Evolutionary conservation across 257 asterid species (phyloP).

Genomic region (Ocimum tenuiflorum): DNA sequence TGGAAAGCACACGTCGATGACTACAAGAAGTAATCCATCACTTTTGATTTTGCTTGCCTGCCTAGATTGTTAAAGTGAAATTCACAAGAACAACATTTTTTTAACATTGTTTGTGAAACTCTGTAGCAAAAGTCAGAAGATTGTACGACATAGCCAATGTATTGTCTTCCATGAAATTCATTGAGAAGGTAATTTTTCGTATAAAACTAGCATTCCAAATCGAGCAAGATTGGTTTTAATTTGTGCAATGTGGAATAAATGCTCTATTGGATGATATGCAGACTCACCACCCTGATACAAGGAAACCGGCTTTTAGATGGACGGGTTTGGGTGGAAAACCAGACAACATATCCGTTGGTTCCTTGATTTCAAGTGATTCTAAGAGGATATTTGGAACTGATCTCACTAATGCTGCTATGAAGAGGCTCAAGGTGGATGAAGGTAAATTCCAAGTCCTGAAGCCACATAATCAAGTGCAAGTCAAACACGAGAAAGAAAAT

Average conservation of each 20-base stretch:
- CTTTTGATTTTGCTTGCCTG: neutral
- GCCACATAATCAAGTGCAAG: slow-evolving; percentile 29
- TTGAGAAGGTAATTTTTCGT: slow-evolving; percentile 61
- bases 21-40: slow-evolving; percentile 62
- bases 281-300: slow-evolving; percentile 88
- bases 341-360: slow-evolving; percentile 26
- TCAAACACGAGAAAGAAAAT: slow-evolving; percentile 50
- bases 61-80: neutral
- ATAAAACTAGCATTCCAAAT: neutral
- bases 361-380: slow-evolving; percentile 28
- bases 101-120: slow-evolving; percentile 11
- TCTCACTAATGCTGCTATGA: slow-evolving; percentile 50
- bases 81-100: neutral
- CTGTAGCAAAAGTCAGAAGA: slow-evolving; percentile 91
- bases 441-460: slow-evolving; percentile 18
- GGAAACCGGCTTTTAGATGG: slow-evolving; percentile 97
- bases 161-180: slow-evolving; percentile 85
- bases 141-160: slow-evolving; percentile 92
- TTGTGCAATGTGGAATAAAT: neutral
- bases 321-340: slow-evolving; percentile 50
- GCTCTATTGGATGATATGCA: slow-evolving; percentile 29
- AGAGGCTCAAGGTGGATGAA: slow-evolving; percentile 53
- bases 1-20: slow-evolving; percentile 78
- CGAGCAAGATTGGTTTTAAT: neutral
- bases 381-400: slow-evolving; percentile 81